Evolutionary conservation across 768 basidiomycete species (phyloP), one percentile per base, ranked within the genome.

Genomic region (Hericium rajendrae): DNA sequence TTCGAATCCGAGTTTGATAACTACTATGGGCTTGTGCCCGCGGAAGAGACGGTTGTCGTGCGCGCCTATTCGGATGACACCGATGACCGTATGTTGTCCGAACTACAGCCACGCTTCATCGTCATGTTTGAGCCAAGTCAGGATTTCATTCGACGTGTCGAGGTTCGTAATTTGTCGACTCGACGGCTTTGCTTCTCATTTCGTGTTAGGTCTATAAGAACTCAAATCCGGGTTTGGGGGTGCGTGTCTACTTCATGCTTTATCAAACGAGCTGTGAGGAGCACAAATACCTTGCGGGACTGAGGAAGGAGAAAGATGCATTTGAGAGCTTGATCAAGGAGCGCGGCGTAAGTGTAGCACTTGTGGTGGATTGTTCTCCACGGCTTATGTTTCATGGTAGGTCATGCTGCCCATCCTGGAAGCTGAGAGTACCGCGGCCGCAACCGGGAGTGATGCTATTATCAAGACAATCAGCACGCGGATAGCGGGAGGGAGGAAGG

Each of bases 111-210:
- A 2, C 83, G 86, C 60, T 98, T 94, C 67, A 86, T 99, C 54
- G 83, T 98, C 50, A 91, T 98, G 88, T 93, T 88, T 62, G 97
- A 99, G 66, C 94, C 95, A 2, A 89, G 85, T 64, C 86, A 92
- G 67, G 89, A 95, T 54, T 99, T 97, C 64, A 82, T 97, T 39
- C 78, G 97, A 26, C 80, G 97, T 1, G 78, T 99, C 24, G 94
- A 99, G 78, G 94, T 91, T 54, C 55, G 80, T 62, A 20, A 15
- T 6, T 24, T 24, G 24, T 24, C 4, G 24, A 24, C 24, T 32
- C 39, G 16, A 13, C 37, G 3, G 15, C 48, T 43, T 24, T 3
- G 16, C 22, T 51, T 12, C 43, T 24, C n/a, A 51, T 26, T 5
- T 37, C 26, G 6, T 9, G 32, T 2, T 59, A 94, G 92, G 88